Base-by-base conservation (phyloP, 495 filamentous ascomycete genomes). In the Lichenothelia convexa region DNA sequence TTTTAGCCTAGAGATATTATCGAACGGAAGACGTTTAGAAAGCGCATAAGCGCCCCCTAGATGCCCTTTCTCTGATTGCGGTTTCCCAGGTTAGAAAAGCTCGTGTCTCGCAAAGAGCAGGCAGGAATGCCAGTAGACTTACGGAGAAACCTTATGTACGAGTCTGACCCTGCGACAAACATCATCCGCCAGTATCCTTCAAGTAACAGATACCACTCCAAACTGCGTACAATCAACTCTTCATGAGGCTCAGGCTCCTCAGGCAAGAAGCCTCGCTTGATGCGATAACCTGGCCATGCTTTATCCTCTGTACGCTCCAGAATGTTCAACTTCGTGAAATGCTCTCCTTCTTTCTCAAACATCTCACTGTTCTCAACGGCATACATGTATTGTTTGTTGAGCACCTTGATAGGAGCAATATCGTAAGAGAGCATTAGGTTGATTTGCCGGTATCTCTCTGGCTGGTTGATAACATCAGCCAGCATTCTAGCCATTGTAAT, bases 151-250 rank as follows among this genome's bases (percentile, higher is more conserved):
- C 66, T 65, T 49, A 76, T 76, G 57, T 92, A 84, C 22, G 85
- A 62, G 45, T 70, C 56, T 21, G 67, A 62, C 23, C 79, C 74
- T 24, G 69, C 64, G 12, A 59, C 44, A 55, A 86, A 83, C 2
- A 83, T 78, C 40, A 79, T 65, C 19, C 61, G 52, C 65, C 79
- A 83, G 37, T 81, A 63, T 1, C 67, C 75, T 18, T 78, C 73
- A 11, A 82, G 62, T 31, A 77, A 59, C 41, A 80, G 55, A 50
- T 82, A 75, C 89, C 89, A 97, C 46, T 92, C 80, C 38, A 93
- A 53, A 36, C 76, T 72, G 24, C 75, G 68, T 34, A 94, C 83
- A 39, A 93, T 59, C 29, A 68, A 58, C 32, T 79, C 69, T 40
- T 93, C 82, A 34, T 68, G 55, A 11, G 56, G 52, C 11, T 34